Evolutionary conservation across 495 filamentous ascomycete species (phyloP).

Genomic region (Collariella sp.): DNA sequence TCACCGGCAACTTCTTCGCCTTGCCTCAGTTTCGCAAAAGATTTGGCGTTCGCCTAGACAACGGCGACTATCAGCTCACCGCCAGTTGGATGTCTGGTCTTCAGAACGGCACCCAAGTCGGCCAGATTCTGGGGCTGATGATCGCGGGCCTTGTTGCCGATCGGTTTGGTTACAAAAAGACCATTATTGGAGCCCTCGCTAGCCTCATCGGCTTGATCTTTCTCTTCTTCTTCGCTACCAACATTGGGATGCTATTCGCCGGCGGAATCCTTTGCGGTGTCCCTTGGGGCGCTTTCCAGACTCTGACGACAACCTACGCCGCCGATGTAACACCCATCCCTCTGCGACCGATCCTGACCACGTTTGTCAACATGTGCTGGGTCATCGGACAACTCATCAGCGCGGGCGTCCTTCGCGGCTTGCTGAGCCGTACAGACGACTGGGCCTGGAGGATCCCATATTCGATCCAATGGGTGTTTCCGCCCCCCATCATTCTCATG

Average conservation of each 20-base stretch:
- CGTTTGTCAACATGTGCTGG: conserved; percentile 58
- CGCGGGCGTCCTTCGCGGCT: conserved; percentile 46
- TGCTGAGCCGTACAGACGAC: conserved; percentile 29
- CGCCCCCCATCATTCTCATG: conserved; percentile 47
- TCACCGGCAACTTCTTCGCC: conserved; percentile 39
- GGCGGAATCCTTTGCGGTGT: conserved; percentile 48
- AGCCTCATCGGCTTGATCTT: conserved; percentile 44
- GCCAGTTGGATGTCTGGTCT: conserved; percentile 44
- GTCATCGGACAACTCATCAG: conserved; percentile 56
- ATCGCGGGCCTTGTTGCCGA: conserved; percentile 41
- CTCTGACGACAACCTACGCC: conserved; percentile 53
- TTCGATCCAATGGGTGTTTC: conserved; percentile 60
- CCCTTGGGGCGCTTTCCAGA: conserved; percentile 45
- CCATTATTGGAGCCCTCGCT: conserved; percentile 35
- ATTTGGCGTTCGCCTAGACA: conserved; percentile 28
- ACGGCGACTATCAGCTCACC: conserved; percentile 17
- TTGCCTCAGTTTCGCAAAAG: conserved; percentile 38
- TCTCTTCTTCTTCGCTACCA: conserved; percentile 50
- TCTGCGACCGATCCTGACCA: conserved; percentile 48
- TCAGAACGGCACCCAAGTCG: conserved; percentile 36
- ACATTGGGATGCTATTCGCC: conserved; percentile 34
- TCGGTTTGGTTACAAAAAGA: conserved; percentile 38
- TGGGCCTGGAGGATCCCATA: conserved; percentile 53
- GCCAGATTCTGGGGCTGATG: conserved; percentile 40
- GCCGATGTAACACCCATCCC: conserved; percentile 54